These are phyloP conservation scores for Fomitopsis pinicola DNA, from an alignment of 1,284 basidiomycete genomes.

Conservation along the genomic window DNA sequence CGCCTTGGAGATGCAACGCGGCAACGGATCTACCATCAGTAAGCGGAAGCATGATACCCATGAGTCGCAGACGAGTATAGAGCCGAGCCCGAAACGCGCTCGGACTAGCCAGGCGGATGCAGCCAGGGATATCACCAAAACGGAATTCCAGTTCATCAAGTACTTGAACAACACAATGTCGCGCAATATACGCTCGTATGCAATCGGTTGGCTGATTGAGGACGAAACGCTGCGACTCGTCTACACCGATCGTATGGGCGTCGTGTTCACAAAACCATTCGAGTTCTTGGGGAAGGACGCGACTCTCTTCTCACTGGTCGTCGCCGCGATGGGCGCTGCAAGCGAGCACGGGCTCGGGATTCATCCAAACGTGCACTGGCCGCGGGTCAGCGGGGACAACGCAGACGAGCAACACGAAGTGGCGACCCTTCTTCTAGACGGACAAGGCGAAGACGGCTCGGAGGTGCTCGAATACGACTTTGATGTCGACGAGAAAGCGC, in stretches of 20 bases:
- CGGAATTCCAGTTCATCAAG: neutral
- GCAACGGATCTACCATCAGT: too few species aligned
- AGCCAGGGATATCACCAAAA: neutral
- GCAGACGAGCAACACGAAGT: neutral
- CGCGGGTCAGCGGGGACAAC: neutral
- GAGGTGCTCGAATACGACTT: too few species aligned
- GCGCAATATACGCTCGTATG: neutral
- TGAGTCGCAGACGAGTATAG: too few species aligned
- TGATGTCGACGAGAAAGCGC: too few species aligned
- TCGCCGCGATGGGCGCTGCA: neutral
- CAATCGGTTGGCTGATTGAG: neutral
- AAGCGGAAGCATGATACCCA: too few species aligned
- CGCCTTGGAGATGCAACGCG: too few species aligned
- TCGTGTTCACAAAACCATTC: neutral
- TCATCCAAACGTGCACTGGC: neutral
- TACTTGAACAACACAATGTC: neutral
- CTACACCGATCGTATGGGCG: neutral
- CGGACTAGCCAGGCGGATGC: too few species aligned
- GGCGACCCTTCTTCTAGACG: neutral
- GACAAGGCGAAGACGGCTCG: neutral
- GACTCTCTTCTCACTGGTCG: neutral
- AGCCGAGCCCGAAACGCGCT: too few species aligned
- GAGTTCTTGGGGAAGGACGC: neutral
- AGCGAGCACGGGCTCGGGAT: neutral
- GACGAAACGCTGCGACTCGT: neutral